phyloP scores from a whole-genome alignment of 306 rosid species.

The Oxytropis ochrocephala region DNA sequence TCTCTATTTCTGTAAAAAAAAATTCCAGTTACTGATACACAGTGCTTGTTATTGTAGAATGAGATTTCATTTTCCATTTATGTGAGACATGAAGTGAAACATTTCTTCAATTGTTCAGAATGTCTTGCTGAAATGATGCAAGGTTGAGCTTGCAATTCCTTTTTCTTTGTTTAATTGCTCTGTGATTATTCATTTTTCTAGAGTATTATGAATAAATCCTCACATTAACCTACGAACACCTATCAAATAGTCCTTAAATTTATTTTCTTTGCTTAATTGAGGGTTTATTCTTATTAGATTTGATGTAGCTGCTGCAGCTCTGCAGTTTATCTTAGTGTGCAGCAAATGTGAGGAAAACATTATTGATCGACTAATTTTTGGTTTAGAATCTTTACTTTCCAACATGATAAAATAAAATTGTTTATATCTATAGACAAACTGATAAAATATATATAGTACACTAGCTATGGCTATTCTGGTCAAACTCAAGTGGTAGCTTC shows the following conservation, averaged over 20 bases:
- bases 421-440: not conserved
- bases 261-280: too few relatives aligned
- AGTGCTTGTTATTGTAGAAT: not conserved
- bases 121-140: not conserved
- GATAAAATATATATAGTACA: constrained; percentile 16
- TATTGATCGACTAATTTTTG: not conserved
- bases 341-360: not conserved
- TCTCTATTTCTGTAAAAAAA: not conserved
- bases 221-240: too few relatives aligned
- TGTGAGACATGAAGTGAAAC: not conserved
- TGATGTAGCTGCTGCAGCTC: too few relatives aligned
- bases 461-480: constrained; percentile 12
- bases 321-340: too few relatives aligned
- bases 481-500: constrained; percentile 47
- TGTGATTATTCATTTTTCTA: not conserved
- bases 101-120: not conserved
- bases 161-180: not conserved
- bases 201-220: too few relatives aligned
- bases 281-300: too few relatives aligned
- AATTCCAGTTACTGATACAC: not conserved
- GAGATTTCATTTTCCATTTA: not conserved
- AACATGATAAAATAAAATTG: not conserved
- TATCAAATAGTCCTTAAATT: too few relatives aligned
- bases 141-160: not conserved
- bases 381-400: too few relatives aligned